These are phyloP conservation scores for Brettanomyces anomalus DNA, from an alignment of 805 yeast species.

Conservation along the genomic window DNA sequence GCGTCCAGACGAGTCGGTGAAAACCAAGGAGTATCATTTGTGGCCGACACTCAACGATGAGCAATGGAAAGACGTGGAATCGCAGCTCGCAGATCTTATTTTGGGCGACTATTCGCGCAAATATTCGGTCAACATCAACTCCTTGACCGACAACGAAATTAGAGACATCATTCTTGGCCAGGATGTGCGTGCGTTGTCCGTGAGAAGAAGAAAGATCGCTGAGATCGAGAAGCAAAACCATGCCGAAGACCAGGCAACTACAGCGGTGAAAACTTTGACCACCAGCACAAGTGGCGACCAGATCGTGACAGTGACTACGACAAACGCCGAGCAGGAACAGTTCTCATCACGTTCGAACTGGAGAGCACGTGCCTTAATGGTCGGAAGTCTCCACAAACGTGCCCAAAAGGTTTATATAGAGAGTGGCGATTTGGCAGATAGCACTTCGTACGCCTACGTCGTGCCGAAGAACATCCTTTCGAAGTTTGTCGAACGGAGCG, in stretches of 20 bases:
- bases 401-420: conserved; percentile 67
- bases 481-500: conserved; percentile 73
- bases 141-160: conserved; percentile 88
- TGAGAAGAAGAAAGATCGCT: conserved; percentile 74
- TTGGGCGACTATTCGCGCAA: conserved; percentile 77
- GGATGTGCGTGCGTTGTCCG: conserved; percentile 84
- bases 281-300: conserved; percentile 94
- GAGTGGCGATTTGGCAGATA: conserved; percentile 47
- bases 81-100: conserved; percentile 80
- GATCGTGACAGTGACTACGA: conserved; percentile 87
- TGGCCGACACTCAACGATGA: conserved; percentile 91
- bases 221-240: conserved; percentile 50
- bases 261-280: conserved; percentile 75
- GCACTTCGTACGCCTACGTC: conserved; percentile 56
- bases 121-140: conserved; percentile 75
- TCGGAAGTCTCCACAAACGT: conserved; percentile 63
- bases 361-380: conserved; percentile 79
- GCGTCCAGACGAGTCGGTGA: conserved; percentile 62
- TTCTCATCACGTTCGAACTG: conserved; percentile 85
- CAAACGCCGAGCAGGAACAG: conserved; percentile 74
- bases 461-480: conserved; percentile 75
- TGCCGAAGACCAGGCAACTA: conserved; percentile 37
- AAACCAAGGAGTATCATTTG: conserved; percentile 69
- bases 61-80: conserved; percentile 88
- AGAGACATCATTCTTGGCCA: conserved; percentile 93